Evolutionary conservation across 2,329 filamentous ascomycete species (phyloP), one percentile per base, ranked within the genome.

Genomic region (Zasmidium angulare): DNA sequence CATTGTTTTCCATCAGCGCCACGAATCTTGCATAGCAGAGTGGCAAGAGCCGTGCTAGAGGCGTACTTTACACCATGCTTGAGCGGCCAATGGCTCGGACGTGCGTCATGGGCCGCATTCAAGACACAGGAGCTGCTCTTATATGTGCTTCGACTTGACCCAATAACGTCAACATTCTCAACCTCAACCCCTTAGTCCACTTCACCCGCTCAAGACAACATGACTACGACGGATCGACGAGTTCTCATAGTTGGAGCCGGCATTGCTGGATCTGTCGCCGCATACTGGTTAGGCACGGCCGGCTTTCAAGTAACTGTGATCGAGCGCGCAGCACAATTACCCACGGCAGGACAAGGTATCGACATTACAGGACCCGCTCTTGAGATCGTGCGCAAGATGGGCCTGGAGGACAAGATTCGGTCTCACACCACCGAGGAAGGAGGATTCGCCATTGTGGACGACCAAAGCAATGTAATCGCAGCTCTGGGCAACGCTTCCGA

Each of bases 271-370:
- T 71, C 71, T 23, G 68, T 68, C 29, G 61, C 68, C 47, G 75
- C 75, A 12, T 75, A 74, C 68, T 75, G 68, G 66, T 62, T 76
- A 9, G 68, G 70, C 48, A 73, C 69, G 64, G 64, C 55, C 12
- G 64, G 64, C 24, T 63, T 63, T 49, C 43, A 61, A 11, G 63
- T 66, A 1, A 29, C 56, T 1, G 57, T 66, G 10, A 53, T 53
- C 46, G 64, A 66, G 36, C 60, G 64, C 10, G 59, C 64, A 6
- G 59, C 58, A n/a, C 19, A 47, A n/a, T 22, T n/a, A 17, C 23
- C 36, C 47, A 40, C 46, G 2, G 17, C 17, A 1, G 70, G 70
- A 2, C 70, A 72, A 59, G 67, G 68, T 14, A 65, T 72, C 36
- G 70, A 72, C 48, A 63, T 72, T 23, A 66, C 63, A 46, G 69